Base-by-base conservation (phyloP, 1,139 yeast species). In the Blastobotrys elegans region DNA sequence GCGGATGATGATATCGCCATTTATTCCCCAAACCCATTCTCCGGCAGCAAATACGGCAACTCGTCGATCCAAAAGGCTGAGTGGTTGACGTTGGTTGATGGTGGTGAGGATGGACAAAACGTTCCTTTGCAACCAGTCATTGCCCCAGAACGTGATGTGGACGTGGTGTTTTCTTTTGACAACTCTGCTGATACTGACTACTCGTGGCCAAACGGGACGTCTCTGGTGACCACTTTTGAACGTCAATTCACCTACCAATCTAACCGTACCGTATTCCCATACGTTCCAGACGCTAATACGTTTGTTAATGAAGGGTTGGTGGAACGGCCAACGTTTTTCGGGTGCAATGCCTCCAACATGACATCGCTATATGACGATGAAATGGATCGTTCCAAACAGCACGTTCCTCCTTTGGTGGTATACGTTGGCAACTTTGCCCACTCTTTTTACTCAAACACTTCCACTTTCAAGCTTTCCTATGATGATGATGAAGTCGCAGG, bases 71-170 rank as follows among this genome's bases (percentile, higher is more conserved):
- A 65, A 24, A 58, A 66, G 39, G 73, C 79, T 7, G 53, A 56
- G n/a, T 70, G 77, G 31, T 68, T 87, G 49, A 76, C 70, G 61
- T 71, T 88, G 51, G 89, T 82, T 24, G 96, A 89, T 64, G 97
- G 97, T 53, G 96, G 96, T 56, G 92, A 84, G 65, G 96, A 87
- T 67, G 62, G 64, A 14, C 89, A 87, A 65, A 84, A 86, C 59
- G 74, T 89, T 36, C 96, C 97, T 14, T 70, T 87, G 38, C 71
- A 76, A 48, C 97, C 97, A 26, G 72, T 88, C 57, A 65, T 89
- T 45, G 92, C 84, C 68, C 76, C 80, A 8, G 75, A 75, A 46
- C 77, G 97, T 61, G 70, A 73, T 6, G 73, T 88, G 24, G 97
- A 89, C 62, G 76, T 84, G 10, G 75, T 90, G 35, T 77, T 89